Conservation (phyloP, 768 basidiomycete species). For the Auricularia sp. region DNA sequence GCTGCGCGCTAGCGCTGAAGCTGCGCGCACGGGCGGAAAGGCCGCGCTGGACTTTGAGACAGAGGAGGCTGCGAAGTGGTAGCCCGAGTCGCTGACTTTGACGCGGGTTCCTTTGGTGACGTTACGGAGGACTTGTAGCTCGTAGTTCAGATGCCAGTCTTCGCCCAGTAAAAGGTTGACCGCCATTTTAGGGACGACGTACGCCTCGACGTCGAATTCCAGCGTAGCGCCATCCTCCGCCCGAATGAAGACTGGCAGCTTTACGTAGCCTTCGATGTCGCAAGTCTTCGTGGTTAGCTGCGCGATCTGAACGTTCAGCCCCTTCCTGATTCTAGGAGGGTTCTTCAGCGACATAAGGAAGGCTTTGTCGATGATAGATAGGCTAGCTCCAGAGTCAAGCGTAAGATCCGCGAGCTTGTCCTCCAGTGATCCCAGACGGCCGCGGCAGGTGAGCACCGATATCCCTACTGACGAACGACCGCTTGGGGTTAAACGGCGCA, state of each 20-base stretch:
- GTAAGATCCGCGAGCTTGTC: neutral
- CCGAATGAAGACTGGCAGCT: neutral
- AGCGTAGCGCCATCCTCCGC: neutral
- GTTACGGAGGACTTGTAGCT: constrained; percentile 5
- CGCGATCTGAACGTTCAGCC: neutral
- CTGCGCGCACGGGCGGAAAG: neutral
- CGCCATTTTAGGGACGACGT: constrained; percentile 19
- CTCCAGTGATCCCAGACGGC: neutral
- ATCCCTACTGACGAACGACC: neutral
- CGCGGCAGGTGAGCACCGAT: neutral
- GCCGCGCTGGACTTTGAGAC: neutral
- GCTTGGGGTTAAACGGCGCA: neutral
- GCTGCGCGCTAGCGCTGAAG: neutral
- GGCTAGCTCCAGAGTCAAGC: neutral
- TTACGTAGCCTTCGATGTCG: neutral
- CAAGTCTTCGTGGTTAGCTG: neutral
- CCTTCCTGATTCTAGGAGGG: neutral
- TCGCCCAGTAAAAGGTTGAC: constrained; percentile 25
- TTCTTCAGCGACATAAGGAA: neutral
- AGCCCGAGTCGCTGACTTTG: neutral
- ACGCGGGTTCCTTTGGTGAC: neutral
- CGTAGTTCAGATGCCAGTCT: constrained; percentile 18
- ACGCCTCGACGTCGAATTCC: neutral
- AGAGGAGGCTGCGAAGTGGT: neutral
- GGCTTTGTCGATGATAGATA: neutral